Percentiles rank a stretch among this genome's conserved stretches.
phyloP scores from a whole-genome alignment of 257 asterid species.

The Paraleonurus japonicus region DNA sequence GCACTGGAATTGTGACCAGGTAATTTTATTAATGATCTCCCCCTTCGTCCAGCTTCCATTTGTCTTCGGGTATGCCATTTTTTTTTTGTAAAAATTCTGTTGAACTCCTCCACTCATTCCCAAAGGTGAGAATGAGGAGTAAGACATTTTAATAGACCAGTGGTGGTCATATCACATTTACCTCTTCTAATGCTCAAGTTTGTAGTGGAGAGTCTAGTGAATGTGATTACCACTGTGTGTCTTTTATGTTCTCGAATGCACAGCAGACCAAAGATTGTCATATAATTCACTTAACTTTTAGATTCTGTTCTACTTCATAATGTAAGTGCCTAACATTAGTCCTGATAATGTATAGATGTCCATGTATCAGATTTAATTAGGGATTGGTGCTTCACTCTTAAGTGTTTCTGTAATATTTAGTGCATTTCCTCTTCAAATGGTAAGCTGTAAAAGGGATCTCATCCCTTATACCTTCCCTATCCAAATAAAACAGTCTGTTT shows the following conservation, averaged over 20 bases:
- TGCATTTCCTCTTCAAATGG: not conserved
- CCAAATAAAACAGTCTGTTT: not conserved
- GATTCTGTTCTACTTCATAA: not conserved
- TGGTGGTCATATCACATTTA: conserved; percentile 4
- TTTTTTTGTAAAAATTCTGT: not conserved
- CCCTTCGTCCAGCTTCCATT: conserved; percentile 5
- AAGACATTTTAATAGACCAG: not conserved
- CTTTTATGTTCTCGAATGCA: not conserved
- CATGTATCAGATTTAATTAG: not conserved
- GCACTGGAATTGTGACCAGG: conserved; percentile 83
- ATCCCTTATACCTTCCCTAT: not conserved
- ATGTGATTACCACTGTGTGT: not conserved
- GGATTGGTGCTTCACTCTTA: not conserved
- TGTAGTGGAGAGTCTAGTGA: not conserved
- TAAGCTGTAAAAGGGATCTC: not conserved
- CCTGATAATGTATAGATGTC: not conserved
- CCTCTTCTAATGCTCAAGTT: not conserved
- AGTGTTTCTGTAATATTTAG: not conserved
- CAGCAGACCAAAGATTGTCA: not conserved
- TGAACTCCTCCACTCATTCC: not conserved
- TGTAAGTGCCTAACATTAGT: not conserved
- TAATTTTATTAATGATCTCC: conserved; percentile 25
- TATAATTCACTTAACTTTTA: not conserved
- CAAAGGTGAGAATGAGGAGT: not conserved
- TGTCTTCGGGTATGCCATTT: not conserved